A percentile compares a stretch with the other conserved stretches of the same genome.
Evolutionary conservation across 495 filamentous ascomycete genomes (phyloP).

Genomic region (Hypoxylon fuscum): DNA sequence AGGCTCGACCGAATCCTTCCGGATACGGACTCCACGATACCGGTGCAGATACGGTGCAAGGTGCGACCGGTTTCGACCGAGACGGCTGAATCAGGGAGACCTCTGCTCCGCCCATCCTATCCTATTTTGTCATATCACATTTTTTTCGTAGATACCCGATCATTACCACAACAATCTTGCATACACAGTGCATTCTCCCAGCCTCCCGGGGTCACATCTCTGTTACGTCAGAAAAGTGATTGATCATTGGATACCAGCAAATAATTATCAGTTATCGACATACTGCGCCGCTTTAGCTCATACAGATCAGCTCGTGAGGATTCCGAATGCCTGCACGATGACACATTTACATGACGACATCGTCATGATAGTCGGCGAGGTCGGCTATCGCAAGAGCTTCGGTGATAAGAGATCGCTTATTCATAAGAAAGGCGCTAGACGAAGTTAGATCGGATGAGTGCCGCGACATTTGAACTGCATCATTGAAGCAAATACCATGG

Average conservation of each 20-base stretch:
- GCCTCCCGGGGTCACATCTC: background rate
- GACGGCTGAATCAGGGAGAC: background rate
- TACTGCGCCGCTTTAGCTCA: background rate
- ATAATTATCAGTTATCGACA: background rate
- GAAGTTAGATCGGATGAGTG: background rate
- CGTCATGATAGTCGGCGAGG: background rate
- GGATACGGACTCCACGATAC: too few species aligned
- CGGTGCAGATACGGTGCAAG: background rate
- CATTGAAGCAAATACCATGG: slow-evolving; percentile 20
- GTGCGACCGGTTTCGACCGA: background rate
- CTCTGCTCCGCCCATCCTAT: background rate
- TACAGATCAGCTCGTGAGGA: background rate
- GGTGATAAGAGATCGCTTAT: background rate
- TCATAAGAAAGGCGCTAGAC: background rate
- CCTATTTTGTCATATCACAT: background rate
- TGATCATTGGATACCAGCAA: background rate
- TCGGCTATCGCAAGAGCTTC: background rate
- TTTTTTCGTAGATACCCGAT: background rate
- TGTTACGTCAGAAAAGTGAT: background rate
- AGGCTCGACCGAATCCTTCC: too few species aligned
- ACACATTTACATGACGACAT: background rate
- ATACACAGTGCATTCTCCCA: background rate
- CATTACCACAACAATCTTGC: background rate
- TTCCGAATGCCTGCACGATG: background rate
- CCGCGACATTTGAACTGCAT: too few species aligned